Conservation (phyloP, 2,329 filamentous ascomycete species). For the Aspergillus sergii region DNA sequence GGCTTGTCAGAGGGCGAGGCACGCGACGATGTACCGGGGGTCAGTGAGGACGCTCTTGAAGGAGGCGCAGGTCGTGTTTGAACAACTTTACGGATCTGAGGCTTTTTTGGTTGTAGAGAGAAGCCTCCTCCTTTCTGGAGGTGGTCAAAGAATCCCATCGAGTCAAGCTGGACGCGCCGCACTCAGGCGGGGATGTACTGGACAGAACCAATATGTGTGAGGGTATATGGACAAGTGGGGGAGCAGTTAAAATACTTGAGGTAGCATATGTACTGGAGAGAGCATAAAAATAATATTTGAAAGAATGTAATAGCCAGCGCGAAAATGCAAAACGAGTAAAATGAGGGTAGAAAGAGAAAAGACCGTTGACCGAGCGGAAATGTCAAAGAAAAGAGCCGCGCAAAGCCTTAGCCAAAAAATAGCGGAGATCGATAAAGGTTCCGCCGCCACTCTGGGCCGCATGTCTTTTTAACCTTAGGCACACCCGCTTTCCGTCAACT, state of each 20-base stretch:
- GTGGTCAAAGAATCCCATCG: conserved; percentile 50
- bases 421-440: conserved; percentile 17
- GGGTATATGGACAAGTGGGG: conserved; percentile 11
- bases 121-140: conserved; percentile 48
- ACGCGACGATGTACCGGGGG: conserved; percentile 23
- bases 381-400: conserved; percentile 6
- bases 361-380: conserved; percentile 8
- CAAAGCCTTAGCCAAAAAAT: conserved; percentile 10
- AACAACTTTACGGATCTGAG: conserved; percentile 47
- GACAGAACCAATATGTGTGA: conserved; percentile 8
- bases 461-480: conserved; percentile 5
- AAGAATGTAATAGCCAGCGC: conserved; percentile 5
- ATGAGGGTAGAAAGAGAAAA: conserved; percentile 13
- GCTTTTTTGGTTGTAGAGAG: conserved; percentile 44
- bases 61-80: conserved; percentile 37
- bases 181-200: conserved; percentile 7
- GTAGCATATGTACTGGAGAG: conserved; percentile 18
- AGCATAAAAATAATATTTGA: conserved; percentile 3
- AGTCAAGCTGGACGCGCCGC: conserved; percentile 15
- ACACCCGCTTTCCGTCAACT: conserved; percentile 8
- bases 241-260: conserved; percentile 6
- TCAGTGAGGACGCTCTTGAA: conserved; percentile 32
- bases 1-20: conserved; percentile 23
- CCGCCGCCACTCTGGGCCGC: conserved; percentile 18
- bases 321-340: conserved; percentile 9